These are phyloP conservation scores for Macroventuria anomochaeta DNA, from an alignment of 2,329 filamentous ascomycete genomes.

Conservation along the genomic window DNA sequence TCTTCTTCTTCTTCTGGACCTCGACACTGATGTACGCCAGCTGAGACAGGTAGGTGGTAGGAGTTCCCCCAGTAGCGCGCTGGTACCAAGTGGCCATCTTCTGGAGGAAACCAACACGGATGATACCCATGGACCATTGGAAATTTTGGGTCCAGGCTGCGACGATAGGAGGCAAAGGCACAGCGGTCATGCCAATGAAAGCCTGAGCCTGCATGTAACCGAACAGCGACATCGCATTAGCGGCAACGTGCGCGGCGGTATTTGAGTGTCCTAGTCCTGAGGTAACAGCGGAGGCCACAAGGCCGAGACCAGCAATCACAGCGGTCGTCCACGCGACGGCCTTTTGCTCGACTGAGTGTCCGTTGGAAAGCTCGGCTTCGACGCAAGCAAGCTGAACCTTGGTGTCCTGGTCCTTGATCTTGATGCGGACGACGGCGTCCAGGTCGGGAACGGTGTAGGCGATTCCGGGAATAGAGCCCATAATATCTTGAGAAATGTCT, in stretches of 20 bases:
- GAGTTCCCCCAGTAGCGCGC: constrained; percentile 85
- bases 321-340: constrained; percentile 91
- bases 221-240: constrained; percentile 92
- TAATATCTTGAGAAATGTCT: constrained; percentile 60
- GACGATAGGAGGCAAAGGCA: constrained; percentile 85
- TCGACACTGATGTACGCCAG: constrained; percentile 80
- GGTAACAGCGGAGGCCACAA: constrained; percentile 84
- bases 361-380: constrained; percentile 86
- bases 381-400: constrained; percentile 79
- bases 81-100: constrained; percentile 94
- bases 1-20: constrained; percentile 76
- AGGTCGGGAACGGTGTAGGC: constrained; percentile 90
- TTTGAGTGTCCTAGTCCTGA: constrained; percentile 92
- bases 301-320: constrained; percentile 81
- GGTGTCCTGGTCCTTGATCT: constrained; percentile 74
- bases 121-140: constrained; percentile 97
- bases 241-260: constrained; percentile 90
- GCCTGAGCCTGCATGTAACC: constrained; percentile 94
- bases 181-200: constrained; percentile 83
- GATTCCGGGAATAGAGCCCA: constrained; percentile 76
- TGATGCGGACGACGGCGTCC: constrained; percentile 82
- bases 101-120: constrained; percentile 85
- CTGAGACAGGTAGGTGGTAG: constrained; percentile 77
- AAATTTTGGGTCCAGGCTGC: constrained; percentile 96
- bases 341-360: constrained; percentile 86